Conservation (phyloP, 2,329 filamentous ascomycete genomes). For the Bipolaris cookei region DNA sequence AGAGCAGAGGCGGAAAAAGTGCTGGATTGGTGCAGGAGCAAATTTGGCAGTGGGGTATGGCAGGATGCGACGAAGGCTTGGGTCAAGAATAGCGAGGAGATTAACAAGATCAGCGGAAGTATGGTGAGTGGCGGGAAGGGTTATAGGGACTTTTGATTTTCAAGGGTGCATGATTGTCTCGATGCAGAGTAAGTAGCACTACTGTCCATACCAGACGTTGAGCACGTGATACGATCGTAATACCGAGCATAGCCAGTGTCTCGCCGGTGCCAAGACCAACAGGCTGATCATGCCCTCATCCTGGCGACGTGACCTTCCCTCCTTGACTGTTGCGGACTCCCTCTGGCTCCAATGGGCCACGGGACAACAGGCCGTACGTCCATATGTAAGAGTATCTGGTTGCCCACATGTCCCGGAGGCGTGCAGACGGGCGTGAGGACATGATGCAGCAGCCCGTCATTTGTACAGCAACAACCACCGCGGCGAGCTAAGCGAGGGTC, state of each 20-base stretch:
- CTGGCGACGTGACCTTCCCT: constrained; percentile 1
- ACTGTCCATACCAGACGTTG: not conserved
- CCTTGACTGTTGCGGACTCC: not conserved
- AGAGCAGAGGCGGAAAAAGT: constrained; percentile 51
- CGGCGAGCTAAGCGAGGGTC: constrained; percentile 40
- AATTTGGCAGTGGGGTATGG: constrained; percentile 53
- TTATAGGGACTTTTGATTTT: constrained; percentile 51
- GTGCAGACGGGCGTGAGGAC: constrained; percentile 11
- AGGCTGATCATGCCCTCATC: constrained; percentile 1
- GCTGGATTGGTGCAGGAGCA: constrained; percentile 53
- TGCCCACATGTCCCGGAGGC: constrained; percentile 5
- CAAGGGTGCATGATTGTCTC: not conserved
- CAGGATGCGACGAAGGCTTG: constrained; percentile 55
- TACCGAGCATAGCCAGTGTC: not conserved
- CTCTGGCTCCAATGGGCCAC: constrained; percentile 4
- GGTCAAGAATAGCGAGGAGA: constrained; percentile 51
- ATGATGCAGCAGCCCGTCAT: constrained; percentile 39
- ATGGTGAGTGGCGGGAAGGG: constrained; percentile 56
- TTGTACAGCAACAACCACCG: constrained; percentile 32
- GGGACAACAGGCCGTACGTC: constrained; percentile 6
- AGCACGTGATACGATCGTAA: not conserved
- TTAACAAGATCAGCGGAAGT: constrained; percentile 50
- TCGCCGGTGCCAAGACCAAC: constrained; percentile 6
- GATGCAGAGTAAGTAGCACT: too few relatives aligned
- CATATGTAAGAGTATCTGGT: not conserved